Evolutionary conservation across 1,284 basidiomycete genomes (phyloP), one percentile per base, ranked within the genome.

Genomic region (Trichosporon coremiiforme): DNA sequence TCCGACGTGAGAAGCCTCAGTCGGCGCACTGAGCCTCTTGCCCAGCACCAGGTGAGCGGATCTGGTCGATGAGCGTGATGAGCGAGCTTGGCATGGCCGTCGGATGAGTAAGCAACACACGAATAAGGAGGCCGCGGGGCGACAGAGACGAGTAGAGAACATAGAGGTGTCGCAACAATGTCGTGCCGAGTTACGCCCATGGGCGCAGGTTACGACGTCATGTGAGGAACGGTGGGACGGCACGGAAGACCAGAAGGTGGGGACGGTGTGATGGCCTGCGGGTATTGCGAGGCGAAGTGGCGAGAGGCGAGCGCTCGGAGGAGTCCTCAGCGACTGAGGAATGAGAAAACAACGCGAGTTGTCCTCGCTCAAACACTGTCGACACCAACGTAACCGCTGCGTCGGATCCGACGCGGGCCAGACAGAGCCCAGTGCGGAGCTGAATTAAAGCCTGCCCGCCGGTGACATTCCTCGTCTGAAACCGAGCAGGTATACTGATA

Each of bases 31-130:
- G 41, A 4, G 10, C 38, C 38, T 17, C 9, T 17, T 41, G 12
- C 38, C 38, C 38, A 13, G 41, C 36, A 38, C 1, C 13, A 13
- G 10, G 12, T 10, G 13, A 10, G 4, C 17, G 17, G 41, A 45
- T 45, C 41, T 45, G 41, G 41, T 45, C 41, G 41, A 45, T n/a
- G 41, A n/a, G 41, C 41, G 41, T 45, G 41, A 45, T 45, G 41
- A 8, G 41, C 41, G 41, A 10, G 41, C 41, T 45, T 45, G 41
- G 41, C 41, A 45, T 45, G 41, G 41, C 17, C 5, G 41, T 45
- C 41, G 17, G 41, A 45, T 45, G 41, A 45, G 41, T 45, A 45
- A 45, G 41, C 41, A 45, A n/a, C 41, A 45, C 41, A 45, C 41
- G n/a, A 8, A 45, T 45, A 45, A 45, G 17, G 41, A 4, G 41